Evolutionary conservation across 2,329 filamentous ascomycete species (phyloP), one percentile per base, ranked within the genome.

Genomic region (Arthrobotrys sinensis): DNA sequence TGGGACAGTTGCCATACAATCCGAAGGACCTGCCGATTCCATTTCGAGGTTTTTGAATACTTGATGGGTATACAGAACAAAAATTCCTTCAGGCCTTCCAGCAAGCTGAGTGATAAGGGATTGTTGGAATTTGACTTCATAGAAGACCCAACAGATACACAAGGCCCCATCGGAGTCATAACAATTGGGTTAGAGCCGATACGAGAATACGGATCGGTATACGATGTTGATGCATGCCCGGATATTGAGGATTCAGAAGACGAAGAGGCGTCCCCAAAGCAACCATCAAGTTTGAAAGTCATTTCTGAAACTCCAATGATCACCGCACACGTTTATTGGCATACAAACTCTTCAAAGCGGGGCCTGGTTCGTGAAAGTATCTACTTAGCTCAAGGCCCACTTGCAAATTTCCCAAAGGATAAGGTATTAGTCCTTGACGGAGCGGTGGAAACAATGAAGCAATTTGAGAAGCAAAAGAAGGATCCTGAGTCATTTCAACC

Each of bases 1-100:
- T 81, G 80, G 80, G 75, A 81, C n/a, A 38, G 38, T 10, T 75
- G 63, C 7, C 69, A 77, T 40, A 11, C 40, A 11, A 52, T 81
- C 12, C 80, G 79, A 28, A 69, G 80, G n/a, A 71, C 63, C 11
- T 81, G 80, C 38, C 67, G 80, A 8, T 81, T 80, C 38, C 67
- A 80, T 36, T 75, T 77, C 10, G 65, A 77, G 1, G 48, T 80
- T 5, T 81, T 81, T 14, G 73, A 77, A 28, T 24, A 77, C 19
- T 48, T 71, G 2, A 63, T 71, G 60, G 11, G 12, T 16, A 50
- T 45, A 5, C 19, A 50, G 6, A 32, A 28, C 4, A 32, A 53
- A 10, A 11, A 11, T 10, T 50, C 36, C 8, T 65, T 73, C 24
- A 28, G 7, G 8, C 14, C 48, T 32, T 16, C 11, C 16, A 24